Percentiles rank a stretch among this genome's conserved stretches.
Conservation (phyloP, 768 basidiomycete species). For the Tulasnella sp. region DNA sequence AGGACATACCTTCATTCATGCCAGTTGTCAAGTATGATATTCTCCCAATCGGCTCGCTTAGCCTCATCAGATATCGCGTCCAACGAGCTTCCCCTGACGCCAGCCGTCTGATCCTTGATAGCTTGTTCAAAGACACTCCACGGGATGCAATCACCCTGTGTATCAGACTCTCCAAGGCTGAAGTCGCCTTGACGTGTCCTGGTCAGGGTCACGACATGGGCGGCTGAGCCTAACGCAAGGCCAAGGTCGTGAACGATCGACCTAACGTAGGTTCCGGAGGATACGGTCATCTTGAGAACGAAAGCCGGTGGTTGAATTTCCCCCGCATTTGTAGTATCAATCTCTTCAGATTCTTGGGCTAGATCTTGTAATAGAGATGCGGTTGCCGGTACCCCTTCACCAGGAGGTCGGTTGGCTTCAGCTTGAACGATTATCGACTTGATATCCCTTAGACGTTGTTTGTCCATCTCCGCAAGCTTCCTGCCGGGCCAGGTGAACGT, state of each 20-base stretch:
- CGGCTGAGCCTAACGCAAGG: conserved; percentile 69
- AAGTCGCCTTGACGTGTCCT: conserved; percentile 85
- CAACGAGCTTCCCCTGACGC: conserved; percentile 28
- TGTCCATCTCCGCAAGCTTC: conserved; percentile 53
- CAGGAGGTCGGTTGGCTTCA: conserved; percentile 4
- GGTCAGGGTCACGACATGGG: conserved; percentile 83
- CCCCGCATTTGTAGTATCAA: not conserved
- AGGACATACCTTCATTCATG: conserved; percentile 2
- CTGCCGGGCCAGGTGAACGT: conserved; percentile 63
- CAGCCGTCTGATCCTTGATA: conserved; percentile 33
- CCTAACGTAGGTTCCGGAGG: conserved; percentile 93
- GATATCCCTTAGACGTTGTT: conserved; percentile 45
- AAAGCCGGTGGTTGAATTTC: conserved; percentile 53
- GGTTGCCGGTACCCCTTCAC: not conserved
- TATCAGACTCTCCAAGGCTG: conserved; percentile 19
- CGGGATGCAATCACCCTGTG: conserved; percentile 50
- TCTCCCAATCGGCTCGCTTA: conserved; percentile 72
- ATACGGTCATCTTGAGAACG: conserved; percentile 82
- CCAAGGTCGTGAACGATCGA: conserved; percentile 92
- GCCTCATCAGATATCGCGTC: conserved; percentile 35
- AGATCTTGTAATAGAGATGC: not conserved
- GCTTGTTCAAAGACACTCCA: conserved; percentile 66
- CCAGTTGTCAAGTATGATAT: conserved; percentile 48
- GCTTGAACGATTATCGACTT: conserved; percentile 6
- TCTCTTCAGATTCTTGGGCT: not conserved